A percentile compares a stretch with the other conserved stretches of the same genome.
These are phyloP conservation scores for Lolium perenne DNA, from an alignment of 176 grass and related monocot genomes.

Conservation along the genomic window DNA sequence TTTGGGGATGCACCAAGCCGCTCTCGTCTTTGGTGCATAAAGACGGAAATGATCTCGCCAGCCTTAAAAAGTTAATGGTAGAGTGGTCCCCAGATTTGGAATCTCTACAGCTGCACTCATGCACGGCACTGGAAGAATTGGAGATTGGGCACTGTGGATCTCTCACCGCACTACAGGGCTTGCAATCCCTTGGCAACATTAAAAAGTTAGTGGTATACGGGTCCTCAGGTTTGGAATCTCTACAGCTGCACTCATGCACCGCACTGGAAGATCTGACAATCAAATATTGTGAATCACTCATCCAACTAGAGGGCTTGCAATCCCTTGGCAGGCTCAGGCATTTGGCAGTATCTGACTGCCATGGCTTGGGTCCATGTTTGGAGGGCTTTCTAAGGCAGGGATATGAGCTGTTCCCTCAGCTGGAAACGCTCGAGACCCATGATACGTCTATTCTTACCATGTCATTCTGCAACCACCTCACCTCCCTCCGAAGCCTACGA, in stretches of 20 bases:
- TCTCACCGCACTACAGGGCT: background rate
- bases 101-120: background rate
- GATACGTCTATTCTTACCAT: background rate
- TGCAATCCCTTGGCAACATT: background rate
- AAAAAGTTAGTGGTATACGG: fast-evolving
- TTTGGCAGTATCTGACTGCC: fast-evolving
- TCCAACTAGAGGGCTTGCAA: conserved; percentile 11
- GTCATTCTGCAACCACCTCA: conserved; percentile 29
- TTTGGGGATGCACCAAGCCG: fast-evolving
- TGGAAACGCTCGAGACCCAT: background rate
- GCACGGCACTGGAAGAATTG: background rate
- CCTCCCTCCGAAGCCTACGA: conserved; percentile 1
- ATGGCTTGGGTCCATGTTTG: background rate
- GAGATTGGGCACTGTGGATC: background rate
- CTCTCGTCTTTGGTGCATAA: background rate
- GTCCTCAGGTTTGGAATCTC: background rate
- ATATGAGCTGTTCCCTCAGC: background rate
- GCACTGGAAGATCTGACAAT: background rate
- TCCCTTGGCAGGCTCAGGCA: background rate
- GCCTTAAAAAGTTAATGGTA: background rate
- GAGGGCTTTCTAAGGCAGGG: background rate
- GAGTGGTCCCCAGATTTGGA: fast-evolving
- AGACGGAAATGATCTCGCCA: background rate
- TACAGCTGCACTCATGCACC: background rate
- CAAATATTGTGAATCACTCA: background rate